These are phyloP conservation scores for Trichoderma atrobrunneum DNA, from an alignment of 2,329 filamentous ascomycete genomes.

Conservation along the genomic window DNA sequence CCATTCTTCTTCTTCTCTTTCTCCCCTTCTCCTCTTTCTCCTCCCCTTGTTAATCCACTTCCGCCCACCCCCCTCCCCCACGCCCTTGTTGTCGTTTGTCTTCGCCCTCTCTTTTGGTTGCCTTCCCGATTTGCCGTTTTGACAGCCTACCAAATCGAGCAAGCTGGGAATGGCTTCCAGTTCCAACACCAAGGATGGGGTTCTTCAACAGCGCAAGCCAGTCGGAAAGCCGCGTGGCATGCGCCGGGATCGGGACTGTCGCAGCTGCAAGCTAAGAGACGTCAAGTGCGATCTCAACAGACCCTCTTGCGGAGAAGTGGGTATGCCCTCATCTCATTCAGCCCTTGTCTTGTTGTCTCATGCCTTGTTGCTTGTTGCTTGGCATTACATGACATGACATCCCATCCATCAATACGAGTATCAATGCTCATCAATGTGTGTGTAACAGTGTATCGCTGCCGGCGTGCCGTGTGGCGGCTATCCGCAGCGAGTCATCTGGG, in stretches of 20 bases:
- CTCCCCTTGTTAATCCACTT: neutral
- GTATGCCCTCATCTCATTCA: neutral
- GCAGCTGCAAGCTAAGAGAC: slow-evolving; percentile 26
- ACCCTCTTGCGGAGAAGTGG: slow-evolving; percentile 25
- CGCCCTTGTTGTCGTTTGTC: neutral
- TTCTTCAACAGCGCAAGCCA: slow-evolving; percentile 16
- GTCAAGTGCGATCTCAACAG: slow-evolving; percentile 32
- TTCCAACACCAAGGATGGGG: slow-evolving; percentile 11
- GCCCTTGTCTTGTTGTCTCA: neutral
- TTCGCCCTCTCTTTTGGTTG: neutral
- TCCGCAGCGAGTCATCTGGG: slow-evolving; percentile 33
- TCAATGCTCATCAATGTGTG: neutral
- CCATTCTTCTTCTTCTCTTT: neutral
- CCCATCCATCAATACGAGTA: no score
- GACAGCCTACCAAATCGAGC: slow-evolving; percentile 8
- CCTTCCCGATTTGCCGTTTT: neutral
- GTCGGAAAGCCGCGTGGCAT: slow-evolving; percentile 30
- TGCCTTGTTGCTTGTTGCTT: neutral
- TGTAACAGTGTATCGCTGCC: slow-evolving; percentile 27
- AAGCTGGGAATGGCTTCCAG: slow-evolving; percentile 14
- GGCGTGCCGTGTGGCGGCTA: slow-evolving; percentile 33
- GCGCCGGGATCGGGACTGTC: slow-evolving; percentile 31
- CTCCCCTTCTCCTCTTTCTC: neutral
- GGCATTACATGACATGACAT: neutral
- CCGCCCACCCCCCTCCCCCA: neutral